Evolutionary conservation across 192 early-diverging fungal genomes (phyloP), one percentile per base, ranked within the genome.

Genomic region (Mortierella claussenii): DNA sequence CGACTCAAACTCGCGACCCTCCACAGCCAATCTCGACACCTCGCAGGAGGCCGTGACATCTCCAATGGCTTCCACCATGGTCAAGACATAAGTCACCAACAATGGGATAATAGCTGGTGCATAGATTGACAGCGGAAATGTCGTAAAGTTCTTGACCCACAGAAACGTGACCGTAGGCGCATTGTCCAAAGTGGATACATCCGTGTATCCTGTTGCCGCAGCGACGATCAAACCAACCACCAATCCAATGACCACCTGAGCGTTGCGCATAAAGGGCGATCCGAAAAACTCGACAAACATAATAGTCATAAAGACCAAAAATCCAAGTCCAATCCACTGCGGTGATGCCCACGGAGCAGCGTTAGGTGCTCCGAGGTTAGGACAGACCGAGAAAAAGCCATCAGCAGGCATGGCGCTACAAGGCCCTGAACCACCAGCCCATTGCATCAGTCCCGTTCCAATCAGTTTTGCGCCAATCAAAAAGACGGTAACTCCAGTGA

Each of bases 31-130:
- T 48, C 81, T 63, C 15, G 83, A 85, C 1, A 86, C 85, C 45
- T 86, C 85, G 58, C 81, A 86, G 1, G 85, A 76, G 6, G 85
- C 85, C 0, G 85, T 86, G 11, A 86, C 69, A 67, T 86, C 85
- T 12, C 83, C 83, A 57, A 86, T 80, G 24, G 79, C 76, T 37
- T 86, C 85, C 8, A 86, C 52, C 45, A 81, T 68, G 26, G 79
- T 79, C 32, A 81, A 55, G 28, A 80, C 55, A 47, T 74, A 82
- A n/a, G 84, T 83, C 32, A 86, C 74, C 28, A 86, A 24, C 4
- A 83, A 48, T 6, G 85, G 85, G 17, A 86, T 81, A 15, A 86
- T 49, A 6, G 76, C 80, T 0, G 85, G 85, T 3, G 59, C 67
- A 49, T 86, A 84, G n/a, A 86, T 75, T 4, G 82, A 81, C 12